Conservation (phyloP, 345 rosid species). For the Raphanus sativus region DNA sequence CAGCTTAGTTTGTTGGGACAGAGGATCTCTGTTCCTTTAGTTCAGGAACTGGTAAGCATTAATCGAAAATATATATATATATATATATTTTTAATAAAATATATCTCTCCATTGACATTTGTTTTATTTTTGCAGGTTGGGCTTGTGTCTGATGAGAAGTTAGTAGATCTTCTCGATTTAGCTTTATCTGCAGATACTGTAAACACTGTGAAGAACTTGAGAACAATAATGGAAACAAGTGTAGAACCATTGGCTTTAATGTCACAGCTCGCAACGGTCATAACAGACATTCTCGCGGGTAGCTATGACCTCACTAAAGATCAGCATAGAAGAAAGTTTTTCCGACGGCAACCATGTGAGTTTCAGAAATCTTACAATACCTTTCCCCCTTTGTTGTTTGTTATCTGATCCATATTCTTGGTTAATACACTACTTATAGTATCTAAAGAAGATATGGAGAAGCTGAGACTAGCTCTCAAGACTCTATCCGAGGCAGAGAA, state of each 20-base stretch:
- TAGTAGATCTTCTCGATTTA: conserved; percentile 98
- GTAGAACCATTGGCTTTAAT: conserved; percentile 95
- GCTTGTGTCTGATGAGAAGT: conserved; percentile 89
- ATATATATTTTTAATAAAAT: no score
- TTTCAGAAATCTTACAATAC: not conserved
- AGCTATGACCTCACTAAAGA: conserved; percentile 84
- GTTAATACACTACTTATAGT: conserved; percentile 41
- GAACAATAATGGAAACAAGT: conserved; percentile 92
- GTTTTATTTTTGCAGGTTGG: conserved; percentile 65
- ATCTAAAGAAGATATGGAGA: conserved; percentile 97
- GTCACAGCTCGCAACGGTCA: conserved; percentile 99
- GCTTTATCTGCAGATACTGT: conserved; percentile 99
- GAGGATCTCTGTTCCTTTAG: conserved; percentile 75
- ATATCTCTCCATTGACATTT: not conserved
- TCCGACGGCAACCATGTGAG: conserved; percentile 80
- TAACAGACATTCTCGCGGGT: conserved; percentile 95
- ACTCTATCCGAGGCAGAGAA: conserved; percentile 96
- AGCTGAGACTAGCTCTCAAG: conserved; percentile 89
- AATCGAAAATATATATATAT: not conserved
- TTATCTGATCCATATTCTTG: not conserved
- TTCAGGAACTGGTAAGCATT: conserved; percentile 84
- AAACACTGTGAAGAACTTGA: conserved; percentile 90
- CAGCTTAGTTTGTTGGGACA: conserved; percentile 92
- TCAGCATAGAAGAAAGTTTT: conserved; percentile 73
- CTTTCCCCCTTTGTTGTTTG: not conserved